Conservation (phyloP, 805 yeast genomes). For the Teunomyces aglyptinius region DNA sequence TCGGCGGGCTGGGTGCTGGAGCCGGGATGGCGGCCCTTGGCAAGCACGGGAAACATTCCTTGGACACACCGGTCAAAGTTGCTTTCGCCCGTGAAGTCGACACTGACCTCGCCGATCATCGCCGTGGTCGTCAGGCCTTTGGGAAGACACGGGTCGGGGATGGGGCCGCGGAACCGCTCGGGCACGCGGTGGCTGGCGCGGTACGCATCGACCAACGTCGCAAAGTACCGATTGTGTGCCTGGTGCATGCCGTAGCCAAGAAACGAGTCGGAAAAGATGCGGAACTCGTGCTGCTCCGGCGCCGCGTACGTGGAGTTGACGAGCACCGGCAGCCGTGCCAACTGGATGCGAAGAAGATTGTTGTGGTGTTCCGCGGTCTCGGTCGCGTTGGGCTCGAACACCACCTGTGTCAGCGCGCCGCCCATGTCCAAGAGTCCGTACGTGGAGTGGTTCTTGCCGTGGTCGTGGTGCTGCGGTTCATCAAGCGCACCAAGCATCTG, state of each 20-base stretch:
- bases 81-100: slow-evolving; percentile 51
- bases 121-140: slow-evolving; percentile 33
- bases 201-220: slow-evolving; percentile 28
- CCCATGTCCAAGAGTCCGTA: slow-evolving; percentile 64
- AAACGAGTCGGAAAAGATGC: slow-evolving; percentile 54
- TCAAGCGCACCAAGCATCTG: slow-evolving; percentile 49
- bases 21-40: slow-evolving; percentile 26
- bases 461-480: slow-evolving; percentile 34
- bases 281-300: too few relatives aligned
- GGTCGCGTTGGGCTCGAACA: slow-evolving; percentile 54
- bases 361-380: slow-evolving; percentile 46
- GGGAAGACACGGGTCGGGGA: slow-evolving; percentile 60
- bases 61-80: slow-evolving; percentile 48
- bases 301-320: too few relatives aligned
- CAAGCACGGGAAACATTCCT: slow-evolving; percentile 46
- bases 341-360: slow-evolving; percentile 44
- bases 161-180: slow-evolving; percentile 24
- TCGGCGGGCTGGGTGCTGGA: slow-evolving; percentile 18
- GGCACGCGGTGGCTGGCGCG: slow-evolving; percentile 14
- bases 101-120: slow-evolving; percentile 22
- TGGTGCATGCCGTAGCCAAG: slow-evolving; percentile 62
- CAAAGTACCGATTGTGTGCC: slow-evolving; percentile 48
- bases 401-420: slow-evolving; percentile 65
- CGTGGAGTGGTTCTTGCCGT: slow-evolving; percentile 46
- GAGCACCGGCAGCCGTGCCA: slow-evolving; percentile 34